Percentiles rank a stretch among this genome's conserved stretches.
Conservation (phyloP, 345 rosid genomes). For the Odontarrhena argentea region DNA sequence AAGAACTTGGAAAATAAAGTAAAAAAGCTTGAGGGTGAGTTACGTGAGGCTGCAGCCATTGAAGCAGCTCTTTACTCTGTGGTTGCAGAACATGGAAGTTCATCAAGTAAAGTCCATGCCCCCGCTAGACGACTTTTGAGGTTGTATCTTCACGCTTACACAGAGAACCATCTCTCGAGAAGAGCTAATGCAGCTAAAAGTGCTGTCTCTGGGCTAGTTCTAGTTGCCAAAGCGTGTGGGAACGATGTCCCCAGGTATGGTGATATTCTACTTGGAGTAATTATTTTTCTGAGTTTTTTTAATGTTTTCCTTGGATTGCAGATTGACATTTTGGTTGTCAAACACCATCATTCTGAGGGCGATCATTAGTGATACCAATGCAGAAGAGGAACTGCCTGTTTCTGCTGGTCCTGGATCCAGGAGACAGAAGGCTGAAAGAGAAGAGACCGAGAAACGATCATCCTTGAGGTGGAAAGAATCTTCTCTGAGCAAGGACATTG, state of each 20-base stretch:
- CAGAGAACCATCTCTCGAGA: conserved; percentile 53
- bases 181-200: conserved; percentile 81
- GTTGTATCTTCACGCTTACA: conserved; percentile 73
- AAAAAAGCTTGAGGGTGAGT: conserved; percentile 80
- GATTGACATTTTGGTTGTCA: conserved; percentile 95
- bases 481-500: conserved; percentile 45
- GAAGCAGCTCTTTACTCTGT: conserved; percentile 91
- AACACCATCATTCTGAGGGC: conserved; percentile 76
- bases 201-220: conserved; percentile 73
- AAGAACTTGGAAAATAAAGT: conserved; percentile 68
- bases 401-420: conserved; percentile 43
- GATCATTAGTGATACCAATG: conserved; percentile 55
- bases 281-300: conserved; percentile 3
- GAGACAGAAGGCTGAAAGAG: conserved; percentile 45
- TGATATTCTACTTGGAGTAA: conserved; percentile 4
- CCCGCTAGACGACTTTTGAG: conserved; percentile 94
- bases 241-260: conserved; percentile 91
- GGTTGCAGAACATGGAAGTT: conserved; percentile 89
- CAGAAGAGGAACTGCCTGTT: conserved; percentile 42
- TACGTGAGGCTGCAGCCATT: conserved; percentile 85
- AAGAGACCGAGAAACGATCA: conserved; percentile 45
- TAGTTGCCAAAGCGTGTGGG: conserved; percentile 93
- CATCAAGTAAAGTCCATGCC: conserved; percentile 88
- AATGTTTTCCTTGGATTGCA: conserved; percentile 38
- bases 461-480: conserved; percentile 66